phyloP scores from a whole-genome alignment of 495 filamentous ascomycete species.

The Xylaria bambusicola region DNA sequence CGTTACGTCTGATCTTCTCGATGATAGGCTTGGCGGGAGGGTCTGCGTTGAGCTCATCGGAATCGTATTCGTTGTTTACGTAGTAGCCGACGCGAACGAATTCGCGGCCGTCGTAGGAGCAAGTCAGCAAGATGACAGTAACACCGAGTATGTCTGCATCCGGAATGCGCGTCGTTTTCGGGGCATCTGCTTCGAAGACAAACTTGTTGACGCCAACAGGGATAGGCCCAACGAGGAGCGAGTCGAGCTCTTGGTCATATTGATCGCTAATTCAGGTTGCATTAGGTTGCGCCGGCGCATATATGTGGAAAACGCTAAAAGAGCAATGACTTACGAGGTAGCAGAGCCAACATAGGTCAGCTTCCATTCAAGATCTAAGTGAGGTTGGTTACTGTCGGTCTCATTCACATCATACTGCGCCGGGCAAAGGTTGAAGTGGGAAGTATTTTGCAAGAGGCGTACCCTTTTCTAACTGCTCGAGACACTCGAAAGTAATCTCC shows the following conservation, averaged over 20 bases:
- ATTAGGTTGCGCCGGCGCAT: conserved; percentile 7
- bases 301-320: no score
- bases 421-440: not conserved
- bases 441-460: conserved; percentile 21
- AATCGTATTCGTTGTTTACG: conserved; percentile 97
- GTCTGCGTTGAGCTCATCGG: conserved; percentile 81
- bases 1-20: conserved; percentile 86
- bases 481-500: conserved; percentile 97
- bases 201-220: conserved; percentile 98
- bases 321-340: conserved; percentile 79
- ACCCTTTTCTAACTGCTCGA: conserved; percentile 91
- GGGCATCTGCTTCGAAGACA: conserved; percentile 92
- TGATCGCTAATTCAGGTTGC: conserved; percentile 65
- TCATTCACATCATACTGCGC: not conserved
- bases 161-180: conserved; percentile 85
- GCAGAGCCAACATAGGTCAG: conserved; percentile 98
- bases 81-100: conserved; percentile 99
- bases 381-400: not conserved
- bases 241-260: conserved; percentile 97
- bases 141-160: conserved; percentile 94
- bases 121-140: conserved; percentile 93
- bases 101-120: conserved; percentile 93
- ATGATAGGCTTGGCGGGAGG: conserved; percentile 90
- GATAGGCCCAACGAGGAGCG: conserved; percentile 92
- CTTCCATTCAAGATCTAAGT: conserved; percentile 95